phyloP scores from a whole-genome alignment of 768 basidiomycete genomes.

The Hortiboletus flavorubellus region DNA sequence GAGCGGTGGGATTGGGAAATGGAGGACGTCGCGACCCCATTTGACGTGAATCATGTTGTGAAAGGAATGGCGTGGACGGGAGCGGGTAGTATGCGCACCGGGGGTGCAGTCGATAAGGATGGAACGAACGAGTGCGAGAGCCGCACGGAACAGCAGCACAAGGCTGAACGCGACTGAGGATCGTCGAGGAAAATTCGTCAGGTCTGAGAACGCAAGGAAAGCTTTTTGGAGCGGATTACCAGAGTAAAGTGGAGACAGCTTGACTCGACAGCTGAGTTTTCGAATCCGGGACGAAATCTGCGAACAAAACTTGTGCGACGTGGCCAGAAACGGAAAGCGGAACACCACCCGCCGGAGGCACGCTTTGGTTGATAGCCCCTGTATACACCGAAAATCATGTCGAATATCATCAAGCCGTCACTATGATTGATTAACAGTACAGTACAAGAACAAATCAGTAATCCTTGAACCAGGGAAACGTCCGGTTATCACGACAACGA shows the following conservation, averaged over 20 bases:
- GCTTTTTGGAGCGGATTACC: slow-evolving; percentile 10
- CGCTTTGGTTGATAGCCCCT: background rate
- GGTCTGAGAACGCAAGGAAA: background rate
- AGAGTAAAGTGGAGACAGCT: slow-evolving; percentile 29
- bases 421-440: background rate
- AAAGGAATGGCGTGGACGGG: slow-evolving; percentile 10
- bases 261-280: slow-evolving; percentile 16
- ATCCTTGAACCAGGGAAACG: slow-evolving; percentile 5
- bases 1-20: slow-evolving; percentile 54
- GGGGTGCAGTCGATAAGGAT: background rate
- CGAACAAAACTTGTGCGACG: background rate
- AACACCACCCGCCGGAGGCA: no score
- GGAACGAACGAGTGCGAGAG: slow-evolving; percentile 18
- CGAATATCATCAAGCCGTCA: no score
- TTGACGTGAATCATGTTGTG: slow-evolving; percentile 43
- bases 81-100: background rate
- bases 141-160: slow-evolving; percentile 32
- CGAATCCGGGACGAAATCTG: slow-evolving; percentile 1
- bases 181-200: background rate
- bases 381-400: background rate
- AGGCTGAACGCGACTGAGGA: slow-evolving; percentile 31
- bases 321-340: slow-evolving; percentile 13
- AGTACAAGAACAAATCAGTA: slow-evolving; percentile 11
- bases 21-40: slow-evolving; percentile 49
- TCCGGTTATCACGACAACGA: slow-evolving; percentile 5